phyloP scores from a whole-genome alignment of 768 basidiomycete genomes.

The Leccinum arenicola region DNA sequence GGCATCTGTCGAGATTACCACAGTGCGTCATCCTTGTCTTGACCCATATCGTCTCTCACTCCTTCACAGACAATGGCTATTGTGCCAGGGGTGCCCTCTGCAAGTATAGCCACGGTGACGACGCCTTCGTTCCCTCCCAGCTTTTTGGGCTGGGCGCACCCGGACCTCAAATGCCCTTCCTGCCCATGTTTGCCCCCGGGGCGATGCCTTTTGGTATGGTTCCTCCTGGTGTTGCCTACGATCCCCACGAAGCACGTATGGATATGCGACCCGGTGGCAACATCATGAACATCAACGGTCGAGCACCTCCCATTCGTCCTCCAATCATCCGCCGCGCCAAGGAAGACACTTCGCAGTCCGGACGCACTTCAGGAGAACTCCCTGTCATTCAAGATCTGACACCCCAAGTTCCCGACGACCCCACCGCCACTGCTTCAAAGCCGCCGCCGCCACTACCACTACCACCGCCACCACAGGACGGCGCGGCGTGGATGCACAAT shows the following conservation, averaged over 20 bases:
- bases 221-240: conserved; percentile 54
- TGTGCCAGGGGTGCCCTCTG: conserved; percentile 86
- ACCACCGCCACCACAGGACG: conserved; percentile 18
- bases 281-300: conserved; percentile 28
- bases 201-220: conserved; percentile 54
- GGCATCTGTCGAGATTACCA: conserved; percentile 91
- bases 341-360: conserved; percentile 46
- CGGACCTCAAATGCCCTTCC: conserved; percentile 52
- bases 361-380: conserved; percentile 61
- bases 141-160: conserved; percentile 55
- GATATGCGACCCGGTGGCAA: conserved; percentile 64
- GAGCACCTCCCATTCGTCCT: conserved; percentile 46
- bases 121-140: conserved; percentile 74
- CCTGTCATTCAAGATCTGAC: conserved; percentile 85
- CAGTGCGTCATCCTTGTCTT: conserved; percentile 52
- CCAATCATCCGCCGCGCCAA: conserved; percentile 55
- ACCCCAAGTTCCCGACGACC: conserved; percentile 43
- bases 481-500: conserved; percentile 21
- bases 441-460: not conserved
- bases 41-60: conserved; percentile 2
- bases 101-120: conserved; percentile 91
- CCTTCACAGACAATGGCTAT: conserved; percentile 74
- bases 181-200: conserved; percentile 64
- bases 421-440: conserved; percentile 22
- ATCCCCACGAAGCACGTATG: conserved; percentile 78